Conservation (phyloP, 768 basidiomycete genomes). For the Psilocybe azurescens region DNA sequence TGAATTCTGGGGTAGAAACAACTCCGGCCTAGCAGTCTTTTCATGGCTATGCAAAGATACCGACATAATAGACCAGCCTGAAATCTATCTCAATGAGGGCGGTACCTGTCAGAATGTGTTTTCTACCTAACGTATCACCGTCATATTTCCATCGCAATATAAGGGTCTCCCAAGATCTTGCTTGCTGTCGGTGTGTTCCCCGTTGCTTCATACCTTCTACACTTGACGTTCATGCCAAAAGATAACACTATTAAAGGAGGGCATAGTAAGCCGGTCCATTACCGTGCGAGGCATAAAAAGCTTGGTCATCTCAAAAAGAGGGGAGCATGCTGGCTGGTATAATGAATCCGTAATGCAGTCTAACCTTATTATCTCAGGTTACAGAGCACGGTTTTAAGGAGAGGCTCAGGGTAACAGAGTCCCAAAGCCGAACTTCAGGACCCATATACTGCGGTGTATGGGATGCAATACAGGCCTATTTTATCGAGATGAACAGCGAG, state of each 20-base stretch:
- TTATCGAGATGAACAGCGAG: neutral
- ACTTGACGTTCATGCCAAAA: neutral
- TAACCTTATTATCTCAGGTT: constrained; percentile 4
- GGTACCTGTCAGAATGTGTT: too few species aligned
- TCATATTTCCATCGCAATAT: too few species aligned
- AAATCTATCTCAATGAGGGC: too few species aligned
- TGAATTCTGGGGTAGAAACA: too few species aligned
- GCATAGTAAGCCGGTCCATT: constrained; percentile 2
- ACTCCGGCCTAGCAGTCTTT: too few species aligned
- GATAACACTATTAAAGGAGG: neutral
- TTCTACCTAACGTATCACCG: too few species aligned
- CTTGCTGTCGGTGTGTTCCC: too few species aligned
- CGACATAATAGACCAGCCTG: too few species aligned
- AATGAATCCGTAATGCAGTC: neutral
- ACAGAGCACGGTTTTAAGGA: constrained; percentile 16
- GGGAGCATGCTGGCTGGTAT: neutral
- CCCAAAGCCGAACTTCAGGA: constrained; percentile 6
- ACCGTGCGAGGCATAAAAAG: constrained; percentile 9
- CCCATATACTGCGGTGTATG: constrained; percentile 1
- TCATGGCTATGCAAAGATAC: too few species aligned
- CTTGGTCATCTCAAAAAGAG: constrained; percentile 2
- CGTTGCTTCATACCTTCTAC: neutral
- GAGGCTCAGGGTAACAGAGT: constrained; percentile 4
- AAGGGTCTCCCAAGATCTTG: too few species aligned
- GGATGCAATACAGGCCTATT: neutral